Evolutionary conservation across 225 moss, liverwort and hornwort genomes (phyloP).

Genomic region (Pseudisothecium myosuroides): DNA sequence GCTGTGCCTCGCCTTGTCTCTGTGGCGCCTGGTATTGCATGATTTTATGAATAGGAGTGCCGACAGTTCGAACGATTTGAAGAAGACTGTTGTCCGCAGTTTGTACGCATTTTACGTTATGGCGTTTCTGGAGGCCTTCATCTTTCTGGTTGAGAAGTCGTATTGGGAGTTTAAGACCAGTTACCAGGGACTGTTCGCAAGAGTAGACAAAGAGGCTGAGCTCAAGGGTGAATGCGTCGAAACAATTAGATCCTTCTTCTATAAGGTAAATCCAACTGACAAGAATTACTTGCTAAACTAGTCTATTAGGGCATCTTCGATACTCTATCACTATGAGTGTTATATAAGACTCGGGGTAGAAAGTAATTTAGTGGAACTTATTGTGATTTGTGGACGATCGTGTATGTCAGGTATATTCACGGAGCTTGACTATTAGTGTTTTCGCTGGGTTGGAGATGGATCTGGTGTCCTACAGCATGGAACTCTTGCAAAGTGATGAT

Average conservation of each 20-base stretch:
- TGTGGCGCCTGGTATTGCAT: conserved; percentile 3
- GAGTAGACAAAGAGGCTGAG: conserved; percentile 8
- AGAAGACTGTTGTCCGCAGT: not conserved
- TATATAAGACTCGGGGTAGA: not conserved
- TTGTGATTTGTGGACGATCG: not conserved
- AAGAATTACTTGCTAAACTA: not conserved
- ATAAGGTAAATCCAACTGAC: conserved; percentile 24
- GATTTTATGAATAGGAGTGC: not conserved
- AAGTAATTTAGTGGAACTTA: not conserved
- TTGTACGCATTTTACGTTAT: conserved; percentile 46
- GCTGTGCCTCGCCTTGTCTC: conserved; percentile 14
- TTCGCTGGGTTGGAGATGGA: conserved; percentile 70
- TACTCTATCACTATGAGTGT: not conserved
- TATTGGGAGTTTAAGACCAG: conserved; percentile 53
- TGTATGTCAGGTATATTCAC: conserved; percentile 26
- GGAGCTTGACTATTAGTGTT: conserved; percentile 44
- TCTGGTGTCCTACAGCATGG: conserved; percentile 52
- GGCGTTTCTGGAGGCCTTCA: conserved; percentile 45
- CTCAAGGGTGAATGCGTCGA: conserved; percentile 14
- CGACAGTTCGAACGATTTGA: not conserved
- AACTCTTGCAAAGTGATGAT: conserved; percentile 46
- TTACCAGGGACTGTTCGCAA: conserved; percentile 12
- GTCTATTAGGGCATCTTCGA: not conserved
- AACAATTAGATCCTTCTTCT: conserved; percentile 51
- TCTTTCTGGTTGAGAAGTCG: conserved; percentile 48